phyloP scores from a whole-genome alignment of 345 rosid genomes.

The Erucastrum elatum region DNA sequence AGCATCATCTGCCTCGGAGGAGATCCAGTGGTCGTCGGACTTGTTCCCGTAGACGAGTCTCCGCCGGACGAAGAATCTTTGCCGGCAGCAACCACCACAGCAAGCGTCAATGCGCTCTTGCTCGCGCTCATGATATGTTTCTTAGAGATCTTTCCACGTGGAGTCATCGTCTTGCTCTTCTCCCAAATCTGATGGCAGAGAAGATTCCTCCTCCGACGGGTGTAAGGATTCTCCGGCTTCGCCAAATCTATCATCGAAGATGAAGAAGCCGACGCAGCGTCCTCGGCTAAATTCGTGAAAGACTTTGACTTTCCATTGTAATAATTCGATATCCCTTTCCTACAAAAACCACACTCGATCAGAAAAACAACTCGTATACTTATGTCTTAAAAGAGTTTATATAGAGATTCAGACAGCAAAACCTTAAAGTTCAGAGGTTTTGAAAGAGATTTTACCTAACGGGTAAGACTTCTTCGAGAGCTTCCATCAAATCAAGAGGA shows the following conservation, averaged over 20 bases:
- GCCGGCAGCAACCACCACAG: slow-evolving; percentile 63
- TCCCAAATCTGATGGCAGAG: slow-evolving; percentile 66
- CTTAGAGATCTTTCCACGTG: slow-evolving; percentile 58
- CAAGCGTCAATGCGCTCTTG: slow-evolving; percentile 66
- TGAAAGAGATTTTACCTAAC: slow-evolving; percentile 43
- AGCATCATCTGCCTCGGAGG: slow-evolving; percentile 44
- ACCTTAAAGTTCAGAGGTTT: not conserved
- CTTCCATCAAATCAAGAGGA: slow-evolving; percentile 55
- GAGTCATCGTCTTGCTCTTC: slow-evolving; percentile 37
- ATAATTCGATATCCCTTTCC: slow-evolving; percentile 80
- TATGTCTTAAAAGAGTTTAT: not conserved
- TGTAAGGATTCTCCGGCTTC: slow-evolving; percentile 72
- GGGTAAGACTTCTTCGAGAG: slow-evolving; percentile 65
- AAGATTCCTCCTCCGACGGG: slow-evolving; percentile 54
- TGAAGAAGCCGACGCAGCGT: slow-evolving; percentile 46
- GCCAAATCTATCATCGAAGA: slow-evolving; percentile 58
- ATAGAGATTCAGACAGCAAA: not conserved
- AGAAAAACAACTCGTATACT: not conserved
- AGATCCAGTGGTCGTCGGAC: slow-evolving; percentile 47
- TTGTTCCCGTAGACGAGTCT: slow-evolving; percentile 47
- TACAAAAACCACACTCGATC: slow-evolving; percentile 37
- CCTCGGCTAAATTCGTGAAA: slow-evolving; percentile 57
- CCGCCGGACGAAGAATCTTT: slow-evolving; percentile 55
- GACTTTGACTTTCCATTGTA: slow-evolving; percentile 88
- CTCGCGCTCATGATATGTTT: slow-evolving; percentile 54